Base-by-base conservation (phyloP, 1,284 basidiomycete genomes). In the Cryptococcus hybrid region DNA sequence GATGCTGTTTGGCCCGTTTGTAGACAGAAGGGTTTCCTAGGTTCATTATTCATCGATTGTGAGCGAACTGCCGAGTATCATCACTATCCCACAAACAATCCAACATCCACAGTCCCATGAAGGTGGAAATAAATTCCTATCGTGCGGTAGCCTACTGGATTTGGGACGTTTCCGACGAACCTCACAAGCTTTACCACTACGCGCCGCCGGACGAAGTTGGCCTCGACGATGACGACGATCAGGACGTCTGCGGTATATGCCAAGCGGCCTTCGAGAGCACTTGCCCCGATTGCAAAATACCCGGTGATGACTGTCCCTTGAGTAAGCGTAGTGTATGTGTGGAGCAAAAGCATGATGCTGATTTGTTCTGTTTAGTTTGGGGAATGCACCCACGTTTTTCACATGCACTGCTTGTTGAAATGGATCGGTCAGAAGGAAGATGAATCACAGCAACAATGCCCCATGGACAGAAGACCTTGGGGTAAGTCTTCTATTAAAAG, bases 261-360 rank as follows among this genome's bases (percentile, higher is more conserved):
- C 85, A 91, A 48, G 86, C 91, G 5, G 85, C 92, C 0, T 96
- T 87, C 69, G 93, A 97, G 73, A 89, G 88, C 0, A 93, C 90
- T 67, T 96, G 93, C 79, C 92, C 93, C 4, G 84, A 87, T 3
- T 97, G 93, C 79, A 94, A 92, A 77, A 85, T 93, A 68, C 93
- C 93, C 0, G 93, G 93, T n/a, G 93, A 96, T 65, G 92, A 94
- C 68, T 96, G 93, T 80, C 93, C 93, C 1, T 80, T 96, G 36
- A 95, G 93, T 96, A 67, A 71, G 86, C 84, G 1, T 43, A 8
- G 44, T 40, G 12, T 13, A 34, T 30, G 30, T 30, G 30, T 30
- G 35, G 5, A 9, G 38, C 24, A 34, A 44, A 9, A 45, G 5
- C 24, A n/a, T 13, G 18, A 36, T 15, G 36, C 47, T 36, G 6